A percentile compares a stretch with the other conserved stretches of the same genome.
Evolutionary conservation across 106 monocot species (phyloP).

Genomic region (Phalaenopsis equestris): DNA sequence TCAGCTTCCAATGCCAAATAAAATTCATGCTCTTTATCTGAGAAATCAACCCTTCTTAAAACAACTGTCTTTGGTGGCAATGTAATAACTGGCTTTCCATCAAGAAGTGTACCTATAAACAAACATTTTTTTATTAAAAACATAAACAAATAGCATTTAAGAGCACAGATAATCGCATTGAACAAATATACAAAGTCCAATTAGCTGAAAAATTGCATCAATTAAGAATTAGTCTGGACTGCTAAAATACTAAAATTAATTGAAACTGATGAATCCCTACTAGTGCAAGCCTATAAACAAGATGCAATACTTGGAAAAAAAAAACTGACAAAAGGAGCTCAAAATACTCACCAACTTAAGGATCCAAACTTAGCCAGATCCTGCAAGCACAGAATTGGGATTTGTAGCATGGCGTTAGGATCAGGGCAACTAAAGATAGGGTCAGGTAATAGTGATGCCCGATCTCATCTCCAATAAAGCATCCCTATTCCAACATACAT

Average conservation of each 20-base stretch:
- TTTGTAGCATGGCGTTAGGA: neutral
- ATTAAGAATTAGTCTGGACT: neutral
- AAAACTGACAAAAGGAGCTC: neutral
- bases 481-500: neutral
- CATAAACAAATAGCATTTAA: slow-evolving; percentile 2
- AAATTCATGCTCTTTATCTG: slow-evolving; percentile 54
- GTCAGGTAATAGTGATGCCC: neutral
- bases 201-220: neutral
- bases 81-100: slow-evolving; percentile 80
- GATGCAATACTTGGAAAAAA: neutral
- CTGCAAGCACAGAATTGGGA: neutral
- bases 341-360: neutral
- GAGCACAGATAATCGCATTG: neutral
- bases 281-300: neutral
- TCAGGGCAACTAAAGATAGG: neutral
- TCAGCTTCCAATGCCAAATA: slow-evolving; percentile 73
- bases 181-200: neutral
- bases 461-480: neutral
- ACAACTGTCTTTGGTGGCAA: slow-evolving; percentile 69
- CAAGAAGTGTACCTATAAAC: slow-evolving; percentile 45
- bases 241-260: neutral
- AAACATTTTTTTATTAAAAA: slow-evolving; percentile 1
- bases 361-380: neutral
- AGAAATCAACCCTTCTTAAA: slow-evolving; percentile 80
- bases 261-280: neutral